Evolutionary conservation across 225 moss, liverwort and hornwort genomes (phyloP), one percentile per base, ranked within the genome.

Genomic region (Rhytidiadelphus loreus): DNA sequence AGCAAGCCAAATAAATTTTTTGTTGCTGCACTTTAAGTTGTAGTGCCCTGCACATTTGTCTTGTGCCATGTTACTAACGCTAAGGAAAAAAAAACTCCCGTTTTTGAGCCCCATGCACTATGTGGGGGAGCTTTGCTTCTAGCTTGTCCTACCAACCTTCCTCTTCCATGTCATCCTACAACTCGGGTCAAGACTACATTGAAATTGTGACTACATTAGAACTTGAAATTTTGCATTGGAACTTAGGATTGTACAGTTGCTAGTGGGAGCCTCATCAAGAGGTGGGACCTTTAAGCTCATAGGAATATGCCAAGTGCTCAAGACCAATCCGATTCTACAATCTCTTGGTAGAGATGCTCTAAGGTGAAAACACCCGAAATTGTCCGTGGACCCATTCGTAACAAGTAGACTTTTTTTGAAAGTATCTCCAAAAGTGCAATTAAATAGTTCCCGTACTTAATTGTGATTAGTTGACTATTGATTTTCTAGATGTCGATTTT

Each of bases 241-340:
- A 41, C 3, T 41, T 0, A 2, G 0, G 6, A 12, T 22, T n/a
- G n/a, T 21, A 7, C 2, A 68, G 1, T 4, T 37, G 1, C 2
- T 37, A 3, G 24, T 71, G 3, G 18, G 5, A 12, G 21, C 12
- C 4, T 2, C 0, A 1, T 68, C 6, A 19, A n/a, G 22, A 20
- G 1, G 13, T 68, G 25, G 29, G 30, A 4, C 46, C 30, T 46
- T 29, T 1, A 46, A 46, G 46, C 3, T 46, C 6, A 9, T 1
- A 7, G 0, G 5, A 6, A 10, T 2, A 44, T 2, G 2, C 9
- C 2, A 48, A 48, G 11, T 74, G 11, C 7, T 73, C 4, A 48
- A 48, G 19, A 30, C 0, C 0, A 0, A 0, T 4, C 17, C 2
- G 1, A 11, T 73, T 46, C 0, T 30, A 1, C 1, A 29, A 0